phyloP scores from a whole-genome alignment of 106 monocot species.

The Allium sativum region DNA sequence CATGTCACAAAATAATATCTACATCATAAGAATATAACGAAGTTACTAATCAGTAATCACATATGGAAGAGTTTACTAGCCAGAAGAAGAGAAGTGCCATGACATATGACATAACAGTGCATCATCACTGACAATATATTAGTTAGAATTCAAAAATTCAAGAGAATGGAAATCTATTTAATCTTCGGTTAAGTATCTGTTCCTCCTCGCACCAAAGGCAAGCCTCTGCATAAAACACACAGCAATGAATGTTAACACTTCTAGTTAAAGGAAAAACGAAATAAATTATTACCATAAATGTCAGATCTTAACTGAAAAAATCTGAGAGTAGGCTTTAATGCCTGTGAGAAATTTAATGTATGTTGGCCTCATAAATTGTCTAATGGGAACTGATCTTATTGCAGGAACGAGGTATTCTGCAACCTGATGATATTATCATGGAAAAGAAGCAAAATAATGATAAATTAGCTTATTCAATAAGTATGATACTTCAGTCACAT shows the following conservation, averaged over 20 bases:
- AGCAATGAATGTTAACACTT: too few species aligned
- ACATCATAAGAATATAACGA: too few species aligned
- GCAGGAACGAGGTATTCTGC: constrained; percentile 80
- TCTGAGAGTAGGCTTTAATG: constrained; percentile 93
- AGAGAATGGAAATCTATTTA: constrained; percentile 12
- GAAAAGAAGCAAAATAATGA: too few species aligned
- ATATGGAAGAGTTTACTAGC: too few species aligned
- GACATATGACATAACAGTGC: too few species aligned
- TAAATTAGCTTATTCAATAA: too few species aligned
- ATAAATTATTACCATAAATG: too few species aligned
- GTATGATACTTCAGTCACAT: too few species aligned
- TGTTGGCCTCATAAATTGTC: constrained; percentile 31
- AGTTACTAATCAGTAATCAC: too few species aligned
- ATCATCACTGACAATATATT: neutral
- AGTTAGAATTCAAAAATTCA: constrained; percentile 3
- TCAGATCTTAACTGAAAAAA: constrained; percentile 70
- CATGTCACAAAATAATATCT: too few species aligned
- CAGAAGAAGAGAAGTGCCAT: too few species aligned
- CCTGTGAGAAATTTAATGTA: constrained; percentile 94
- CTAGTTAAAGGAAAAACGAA: too few species aligned
- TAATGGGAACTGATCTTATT: constrained; percentile 58
- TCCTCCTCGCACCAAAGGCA: constrained; percentile 89
- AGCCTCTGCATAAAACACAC: constrained; percentile 44
- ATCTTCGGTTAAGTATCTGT: constrained; percentile 74
- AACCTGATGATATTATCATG: constrained; percentile 36